Base-by-base conservation (phyloP, 345 rosid species). In the Turnera subulata region DNA sequence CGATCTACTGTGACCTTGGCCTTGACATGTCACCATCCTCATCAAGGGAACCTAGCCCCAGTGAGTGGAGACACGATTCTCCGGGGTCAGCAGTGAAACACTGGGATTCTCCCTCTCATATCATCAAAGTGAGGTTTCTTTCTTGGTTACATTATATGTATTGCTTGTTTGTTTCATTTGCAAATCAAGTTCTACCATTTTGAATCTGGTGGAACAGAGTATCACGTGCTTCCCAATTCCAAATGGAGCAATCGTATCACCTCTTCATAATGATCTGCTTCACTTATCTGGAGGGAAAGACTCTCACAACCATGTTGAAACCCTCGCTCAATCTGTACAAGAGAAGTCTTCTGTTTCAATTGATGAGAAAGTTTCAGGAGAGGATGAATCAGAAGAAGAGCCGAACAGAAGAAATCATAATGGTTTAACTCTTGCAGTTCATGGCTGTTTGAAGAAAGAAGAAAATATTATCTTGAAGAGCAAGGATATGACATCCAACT, bases 21-120 rank as follows among this genome's bases (percentile, higher is more conserved):
- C 84, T 87, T 72, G 81, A 70, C 63, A 72, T 73, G 50, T 84
- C 89, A 35, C 89, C 89, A 56, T 80, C 87, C 16, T 73, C 86
- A n/a, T 89, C 95, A 32, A 23, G 59, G 61, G 80, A 81, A 63
- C 78, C 78, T 29, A 73, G 86, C 72, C 80, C 73, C 18, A 77
- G 80, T 22, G 89, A 82, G 63, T 71, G 72, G 71, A 87, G 82
- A 59, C 79, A 70, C 68, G 69, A 68, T 56, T 75, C 65, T 50
- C 63, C 53, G 29, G 71, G 69, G 51, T 62, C 69, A 67, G 71
- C 69, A 59, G 78, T 74, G 45, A 59, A 65, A 19, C 45, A 65
- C 12, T 58, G 62, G 55, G 86, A 76, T 43, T 90, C 92, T 23
- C 95, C 97, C 2, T 72, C 82, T 32, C 50, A 56, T 62, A 85